phyloP scores from a whole-genome alignment of 495 filamentous ascomycete genomes.

The Podospora pseudoanserina region DNA sequence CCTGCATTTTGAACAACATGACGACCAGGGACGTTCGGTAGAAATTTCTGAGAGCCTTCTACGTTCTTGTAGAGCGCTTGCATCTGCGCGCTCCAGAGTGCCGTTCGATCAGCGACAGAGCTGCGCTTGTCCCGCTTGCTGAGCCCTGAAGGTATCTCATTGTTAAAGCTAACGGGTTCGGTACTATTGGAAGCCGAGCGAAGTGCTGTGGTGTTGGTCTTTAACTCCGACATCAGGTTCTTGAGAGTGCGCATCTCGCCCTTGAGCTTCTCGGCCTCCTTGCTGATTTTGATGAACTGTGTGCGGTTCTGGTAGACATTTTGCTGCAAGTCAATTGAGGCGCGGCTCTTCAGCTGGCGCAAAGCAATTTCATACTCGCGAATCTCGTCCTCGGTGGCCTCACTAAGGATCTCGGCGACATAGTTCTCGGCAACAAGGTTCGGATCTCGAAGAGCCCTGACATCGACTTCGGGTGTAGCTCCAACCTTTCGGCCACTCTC shows the following conservation, averaged over 20 bases:
- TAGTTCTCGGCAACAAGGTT: constrained; percentile 73
- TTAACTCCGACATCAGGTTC: constrained; percentile 84
- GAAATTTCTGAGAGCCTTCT: constrained; percentile 93
- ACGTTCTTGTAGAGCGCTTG: constrained; percentile 88
- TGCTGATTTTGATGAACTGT: constrained; percentile 98
- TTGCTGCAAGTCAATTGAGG: constrained; percentile 85
- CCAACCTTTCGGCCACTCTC: constrained; percentile 32
- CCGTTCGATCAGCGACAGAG: constrained; percentile 92
- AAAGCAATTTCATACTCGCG: constrained; percentile 73
- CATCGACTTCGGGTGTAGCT: constrained; percentile 54
- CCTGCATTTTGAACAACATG: constrained; percentile 88
- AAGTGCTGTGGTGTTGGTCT: constrained; percentile 65
- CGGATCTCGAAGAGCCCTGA: constrained; percentile 74
- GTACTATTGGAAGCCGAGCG: constrained; percentile 58
- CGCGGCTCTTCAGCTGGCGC: constrained; percentile 73
- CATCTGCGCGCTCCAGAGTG: constrained; percentile 88
- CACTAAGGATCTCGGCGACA: constrained; percentile 73
- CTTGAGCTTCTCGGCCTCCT: constrained; percentile 97
- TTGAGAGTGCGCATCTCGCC: constrained; percentile 89
- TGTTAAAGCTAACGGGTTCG: constrained; percentile 22
- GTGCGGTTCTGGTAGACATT: constrained; percentile 98
- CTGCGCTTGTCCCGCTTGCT: constrained; percentile 67
- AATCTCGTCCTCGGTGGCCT: constrained; percentile 93
- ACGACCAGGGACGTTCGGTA: constrained; percentile 84
- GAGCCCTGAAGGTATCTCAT: constrained; percentile 46